phyloP scores from a whole-genome alignment of 1,284 basidiomycete species.

The Mycosarcoma maydis region DNA sequence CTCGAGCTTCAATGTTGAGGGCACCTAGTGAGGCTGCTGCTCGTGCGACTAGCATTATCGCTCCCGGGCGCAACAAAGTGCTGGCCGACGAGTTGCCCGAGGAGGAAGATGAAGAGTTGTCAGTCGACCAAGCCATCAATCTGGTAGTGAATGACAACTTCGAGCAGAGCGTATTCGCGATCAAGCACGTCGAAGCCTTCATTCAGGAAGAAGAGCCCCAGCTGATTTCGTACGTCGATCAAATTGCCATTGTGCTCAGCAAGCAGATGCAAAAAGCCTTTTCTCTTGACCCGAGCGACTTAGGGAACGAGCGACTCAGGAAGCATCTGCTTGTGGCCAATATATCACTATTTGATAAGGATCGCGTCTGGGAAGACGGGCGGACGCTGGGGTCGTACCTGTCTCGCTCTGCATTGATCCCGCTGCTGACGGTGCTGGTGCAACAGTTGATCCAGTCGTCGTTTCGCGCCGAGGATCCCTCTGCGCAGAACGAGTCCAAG shows the following conservation, averaged over 20 bases:
- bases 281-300: slow-evolving; percentile 24
- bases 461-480: slow-evolving; percentile 59
- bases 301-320: slow-evolving; percentile 45
- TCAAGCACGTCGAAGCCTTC: slow-evolving; percentile 75
- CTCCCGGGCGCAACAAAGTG: slow-evolving; percentile 20
- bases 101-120: slow-evolving; percentile 45
- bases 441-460: slow-evolving; percentile 84
- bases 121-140: slow-evolving; percentile 56
- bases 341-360: slow-evolving; percentile 53
- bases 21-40: slow-evolving; percentile 6
- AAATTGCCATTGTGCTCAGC: slow-evolving; percentile 69
- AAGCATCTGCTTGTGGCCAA: slow-evolving; percentile 59
- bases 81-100: slow-evolving; percentile 38
- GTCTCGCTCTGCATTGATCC: slow-evolving; percentile 46
- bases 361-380: slow-evolving; percentile 48
- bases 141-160: slow-evolving; percentile 83
- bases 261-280: slow-evolving; percentile 55
- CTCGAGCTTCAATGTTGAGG: slow-evolving; percentile 24
- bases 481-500: slow-evolving; percentile 79
- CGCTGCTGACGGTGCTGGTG: slow-evolving; percentile 79
- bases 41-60: slow-evolving; percentile 8
- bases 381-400: slow-evolving; percentile 56
- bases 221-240: slow-evolving; percentile 69
- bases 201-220: slow-evolving; percentile 47
- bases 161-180: slow-evolving; percentile 84